phyloP scores from a whole-genome alignment of 2,329 filamentous ascomycete species.

The Hypomyces perniciosus region DNA sequence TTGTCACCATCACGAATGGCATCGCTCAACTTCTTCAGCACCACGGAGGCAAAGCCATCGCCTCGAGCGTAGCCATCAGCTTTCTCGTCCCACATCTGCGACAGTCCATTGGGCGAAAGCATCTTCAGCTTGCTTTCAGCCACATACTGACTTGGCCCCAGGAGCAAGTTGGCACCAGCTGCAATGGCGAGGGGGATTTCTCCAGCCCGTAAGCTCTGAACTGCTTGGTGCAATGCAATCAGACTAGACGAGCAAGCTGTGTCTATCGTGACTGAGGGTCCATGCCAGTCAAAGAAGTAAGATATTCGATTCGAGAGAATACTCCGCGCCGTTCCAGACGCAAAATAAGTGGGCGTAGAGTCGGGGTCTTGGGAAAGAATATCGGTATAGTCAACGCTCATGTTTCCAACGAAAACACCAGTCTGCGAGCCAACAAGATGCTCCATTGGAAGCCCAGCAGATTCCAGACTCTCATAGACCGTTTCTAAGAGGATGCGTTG shows the following conservation, averaged over 20 bases:
- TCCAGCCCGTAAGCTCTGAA: slow-evolving; percentile 18
- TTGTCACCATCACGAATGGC: slow-evolving; percentile 6
- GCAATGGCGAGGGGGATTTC: slow-evolving; percentile 1
- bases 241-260: slow-evolving; percentile 47
- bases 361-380: slow-evolving; percentile 21
- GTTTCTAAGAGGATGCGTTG: slow-evolving; percentile 29
- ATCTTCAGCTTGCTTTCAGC: slow-evolving; percentile 12
- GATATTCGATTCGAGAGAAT: slow-evolving; percentile 41
- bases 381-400: slow-evolving; percentile 32
- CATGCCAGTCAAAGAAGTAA: slow-evolving; percentile 41
- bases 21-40: slow-evolving; percentile 1
- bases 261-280: slow-evolving; percentile 43
- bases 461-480: slow-evolving; percentile 35
- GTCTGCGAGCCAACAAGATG: slow-evolving; percentile 24
- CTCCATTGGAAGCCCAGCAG: slow-evolving; percentile 22
- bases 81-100: slow-evolving; percentile 33
- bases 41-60: slow-evolving; percentile 24
- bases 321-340: slow-evolving; percentile 36
- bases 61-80: slow-evolving; percentile 47
- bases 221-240: slow-evolving; percentile 40
- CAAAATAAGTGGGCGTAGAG: slow-evolving; percentile 31
- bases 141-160: too few species aligned
- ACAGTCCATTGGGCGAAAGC: slow-evolving; percentile 20
- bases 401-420: slow-evolving; percentile 31
- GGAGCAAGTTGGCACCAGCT: too few species aligned